Conservation (phyloP, 176 grass and related monocot genomes). For the Thalia dealbata region DNA sequence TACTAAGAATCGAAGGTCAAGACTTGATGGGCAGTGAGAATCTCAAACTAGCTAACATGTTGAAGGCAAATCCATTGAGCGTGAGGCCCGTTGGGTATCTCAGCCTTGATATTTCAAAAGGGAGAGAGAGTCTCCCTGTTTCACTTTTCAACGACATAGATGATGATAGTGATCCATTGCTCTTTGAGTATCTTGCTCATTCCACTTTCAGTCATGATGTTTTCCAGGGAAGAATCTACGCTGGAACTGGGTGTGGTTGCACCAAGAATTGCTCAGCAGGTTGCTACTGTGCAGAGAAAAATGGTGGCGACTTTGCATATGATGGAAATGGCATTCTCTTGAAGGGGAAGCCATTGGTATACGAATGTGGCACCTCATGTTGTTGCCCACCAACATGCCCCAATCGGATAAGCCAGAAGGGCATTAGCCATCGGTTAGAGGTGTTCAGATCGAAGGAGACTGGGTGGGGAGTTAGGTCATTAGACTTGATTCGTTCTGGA, state of each 20-base stretch:
- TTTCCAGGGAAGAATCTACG: slow-evolving; percentile 12
- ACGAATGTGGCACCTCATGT: slow-evolving; percentile 56
- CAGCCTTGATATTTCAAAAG: slow-evolving; percentile 47
- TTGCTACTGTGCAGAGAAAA: slow-evolving; percentile 49
- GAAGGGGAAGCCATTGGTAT: slow-evolving; percentile 59
- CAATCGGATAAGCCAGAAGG: slow-evolving; percentile 62
- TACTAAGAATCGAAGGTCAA: slow-evolving; percentile 44
- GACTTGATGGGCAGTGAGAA: slow-evolving; percentile 39
- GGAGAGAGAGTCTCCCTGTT: slow-evolving; percentile 31
- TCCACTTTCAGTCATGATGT: slow-evolving; percentile 26
- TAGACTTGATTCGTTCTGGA: slow-evolving; percentile 72
- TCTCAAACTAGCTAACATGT: slow-evolving; percentile 31
- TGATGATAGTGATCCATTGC: slow-evolving; percentile 34
- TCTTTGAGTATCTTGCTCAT: slow-evolving; percentile 32
- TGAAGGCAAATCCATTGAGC: slow-evolving; percentile 31
- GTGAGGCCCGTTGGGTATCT: slow-evolving; percentile 36
- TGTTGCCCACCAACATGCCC: slow-evolving; percentile 41
- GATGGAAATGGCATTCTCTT: slow-evolving; percentile 43
- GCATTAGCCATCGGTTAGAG: slow-evolving; percentile 61
- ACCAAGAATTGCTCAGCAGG: slow-evolving; percentile 8
- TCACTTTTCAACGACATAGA: slow-evolving; percentile 57
- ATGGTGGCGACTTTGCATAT: slow-evolving; percentile 31
- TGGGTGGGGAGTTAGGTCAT: slow-evolving; percentile 61
- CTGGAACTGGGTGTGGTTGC: slow-evolving; percentile 34
- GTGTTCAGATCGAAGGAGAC: slow-evolving; percentile 71